Base-by-base conservation (phyloP, 148 eudicot genomes). In the Heliamphora exappendiculata region DNA sequence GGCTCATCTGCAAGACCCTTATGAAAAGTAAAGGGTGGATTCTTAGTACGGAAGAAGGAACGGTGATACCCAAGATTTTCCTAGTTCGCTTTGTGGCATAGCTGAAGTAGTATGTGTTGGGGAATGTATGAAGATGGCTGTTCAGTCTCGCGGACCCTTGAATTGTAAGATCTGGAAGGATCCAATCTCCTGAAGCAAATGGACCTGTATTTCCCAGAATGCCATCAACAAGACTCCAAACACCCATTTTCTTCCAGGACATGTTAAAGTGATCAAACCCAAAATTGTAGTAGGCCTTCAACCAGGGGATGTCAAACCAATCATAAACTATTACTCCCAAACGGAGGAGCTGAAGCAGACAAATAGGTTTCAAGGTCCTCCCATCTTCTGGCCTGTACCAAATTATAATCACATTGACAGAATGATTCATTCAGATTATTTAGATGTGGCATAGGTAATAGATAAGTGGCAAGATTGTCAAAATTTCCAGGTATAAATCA, bases 181-280 rank as follows among this genome's bases (percentile, higher is more conserved):
- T 90, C 98, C 98, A 94, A 68, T 94, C 98, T 75, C 91, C 97
- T 19, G 98, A 84, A 39, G 97, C 95, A 81, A 94, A 91, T 19
- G 97, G 98, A 49, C 97, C 95, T 7, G 85, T 41, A 71, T 90
- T 90, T 7, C 97, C 97, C 50, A 91, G 53, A 34, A 94, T 92
- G 75, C 86, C 87, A 77, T 88, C 90, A 3, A 86, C 86, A 41
- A 94, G 86, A 70, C 93, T 93, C 89, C 88, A 75, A 12, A 91
- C 75, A 42, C 98, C 97, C 0, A 75, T 85, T 64, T 94, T 88
- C 82, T 75, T 91, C 87, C 98, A 78, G 1, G 98, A 89, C 88
- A 91, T 78, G 86, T 94, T 88, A 83, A 86, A 94, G 84, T 94
- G 98, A 78, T 91, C 93, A 58, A 94, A 91, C 29, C 98, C 97